Conservation (phyloP, 176 grass and related monocot genomes). For the Elaeis guineensis region DNA sequence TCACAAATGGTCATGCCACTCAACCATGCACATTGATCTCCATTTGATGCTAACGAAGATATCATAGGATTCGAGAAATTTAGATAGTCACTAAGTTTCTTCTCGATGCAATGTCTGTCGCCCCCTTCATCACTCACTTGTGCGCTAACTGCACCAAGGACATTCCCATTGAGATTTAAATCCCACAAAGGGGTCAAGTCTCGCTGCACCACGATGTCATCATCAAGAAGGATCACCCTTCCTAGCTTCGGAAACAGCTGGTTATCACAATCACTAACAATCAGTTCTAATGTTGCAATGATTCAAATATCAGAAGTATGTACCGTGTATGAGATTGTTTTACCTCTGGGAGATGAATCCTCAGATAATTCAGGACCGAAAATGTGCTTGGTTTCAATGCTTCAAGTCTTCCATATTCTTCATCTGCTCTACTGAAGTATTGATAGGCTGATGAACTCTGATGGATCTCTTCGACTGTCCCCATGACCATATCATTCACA, state of each 20-base stretch:
- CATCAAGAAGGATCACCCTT: slow-evolving; percentile 64
- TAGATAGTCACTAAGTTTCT: slow-evolving; percentile 45
- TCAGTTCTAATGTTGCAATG: not conserved
- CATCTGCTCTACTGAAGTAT: slow-evolving; percentile 16
- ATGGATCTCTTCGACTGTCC: slow-evolving; percentile 62
- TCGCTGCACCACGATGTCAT: slow-evolving; percentile 75
- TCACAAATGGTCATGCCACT: slow-evolving; percentile 61
- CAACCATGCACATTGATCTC: slow-evolving; percentile 56
- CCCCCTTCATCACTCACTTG: slow-evolving; percentile 13
- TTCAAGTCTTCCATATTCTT: slow-evolving; percentile 32
- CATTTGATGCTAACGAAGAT: slow-evolving; percentile 11
- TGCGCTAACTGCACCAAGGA: slow-evolving; percentile 59
- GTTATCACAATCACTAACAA: not conserved
- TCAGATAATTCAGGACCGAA: slow-evolving; percentile 75
- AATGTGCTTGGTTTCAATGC: slow-evolving; percentile 62
- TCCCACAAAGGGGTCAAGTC: slow-evolving; percentile 64
- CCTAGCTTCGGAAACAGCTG: slow-evolving; percentile 84
- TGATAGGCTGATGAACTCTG: slow-evolving; percentile 30
- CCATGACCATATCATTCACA: slow-evolving; percentile 41
- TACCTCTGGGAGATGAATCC: slow-evolving; percentile 95
- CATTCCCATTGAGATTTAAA: slow-evolving; percentile 44
- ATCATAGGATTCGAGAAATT: slow-evolving; percentile 62
- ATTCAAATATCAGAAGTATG: not conserved
- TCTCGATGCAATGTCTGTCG: slow-evolving; percentile 34
- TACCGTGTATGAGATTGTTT: not conserved